Conservation (phyloP, 108 stramenopile genomes). For the Asterionellopsis glacialis region DNA sequence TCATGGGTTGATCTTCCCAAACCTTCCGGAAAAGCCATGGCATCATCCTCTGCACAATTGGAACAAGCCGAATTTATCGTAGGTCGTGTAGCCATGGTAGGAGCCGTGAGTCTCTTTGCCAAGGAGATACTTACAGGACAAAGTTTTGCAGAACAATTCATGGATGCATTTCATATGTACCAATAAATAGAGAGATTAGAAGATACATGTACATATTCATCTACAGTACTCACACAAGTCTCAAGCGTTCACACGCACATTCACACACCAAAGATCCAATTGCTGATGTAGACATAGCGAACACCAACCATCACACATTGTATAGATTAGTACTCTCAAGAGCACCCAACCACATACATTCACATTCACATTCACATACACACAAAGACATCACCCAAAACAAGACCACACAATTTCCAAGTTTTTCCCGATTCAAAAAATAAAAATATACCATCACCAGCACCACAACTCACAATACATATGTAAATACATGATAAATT, state of each 20-base stretch:
- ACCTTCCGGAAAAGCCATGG: too few species aligned
- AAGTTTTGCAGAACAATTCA: slow-evolving; percentile 32
- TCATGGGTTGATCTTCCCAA: slow-evolving; percentile 2
- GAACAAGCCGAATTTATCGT: slow-evolving; percentile 18
- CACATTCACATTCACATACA: too few species aligned
- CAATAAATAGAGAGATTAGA: background rate
- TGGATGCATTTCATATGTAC: slow-evolving; percentile 6
- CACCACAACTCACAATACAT: too few species aligned
- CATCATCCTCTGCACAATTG: background rate
- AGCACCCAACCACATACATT: too few species aligned
- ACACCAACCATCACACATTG: background rate
- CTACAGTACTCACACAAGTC: background rate
- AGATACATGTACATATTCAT: background rate
- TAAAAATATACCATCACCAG: too few species aligned
- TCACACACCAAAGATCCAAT: background rate
- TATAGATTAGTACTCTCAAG: background rate
- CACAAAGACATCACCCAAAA: too few species aligned
- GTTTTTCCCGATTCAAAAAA: too few species aligned
- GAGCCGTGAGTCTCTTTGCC: slow-evolving; percentile 16
- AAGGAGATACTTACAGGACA: slow-evolving; percentile 28
- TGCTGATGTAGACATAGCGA: background rate
- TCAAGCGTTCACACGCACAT: background rate
- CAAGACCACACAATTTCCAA: too few species aligned
- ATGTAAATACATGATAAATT: too few species aligned
- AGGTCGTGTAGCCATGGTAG: slow-evolving; percentile 40